Conservation (phyloP, 106 monocot species). For the Allium fistulosum region DNA sequence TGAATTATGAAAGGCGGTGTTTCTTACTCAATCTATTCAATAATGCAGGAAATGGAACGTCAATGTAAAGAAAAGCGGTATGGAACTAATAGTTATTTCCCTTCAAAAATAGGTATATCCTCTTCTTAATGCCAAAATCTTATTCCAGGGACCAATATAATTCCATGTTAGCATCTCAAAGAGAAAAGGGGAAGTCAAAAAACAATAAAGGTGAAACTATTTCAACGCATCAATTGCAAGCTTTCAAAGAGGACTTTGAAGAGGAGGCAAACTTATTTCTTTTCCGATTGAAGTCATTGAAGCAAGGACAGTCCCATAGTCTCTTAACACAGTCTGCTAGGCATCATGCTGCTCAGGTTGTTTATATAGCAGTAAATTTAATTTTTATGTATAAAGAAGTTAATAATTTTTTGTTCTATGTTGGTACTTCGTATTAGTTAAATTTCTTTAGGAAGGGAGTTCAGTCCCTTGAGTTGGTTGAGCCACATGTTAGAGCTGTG, state of each 20-base stretch:
- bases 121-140: constrained; percentile 10
- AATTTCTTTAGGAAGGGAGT: constrained; percentile 80
- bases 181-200: constrained; percentile 59
- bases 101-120: background rate
- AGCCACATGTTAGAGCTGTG: constrained; percentile 56
- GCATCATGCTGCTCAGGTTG: constrained; percentile 94
- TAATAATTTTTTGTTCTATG: constrained; percentile 5
- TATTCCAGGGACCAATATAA: constrained; percentile 57
- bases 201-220: constrained; percentile 44
- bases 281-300: constrained; percentile 87
- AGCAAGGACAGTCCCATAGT: constrained; percentile 91
- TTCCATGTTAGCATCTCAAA: constrained; percentile 53
- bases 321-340: constrained; percentile 86
- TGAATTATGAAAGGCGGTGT: background rate
- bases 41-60: constrained; percentile 78
- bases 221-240: constrained; percentile 60
- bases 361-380: constrained; percentile 6
- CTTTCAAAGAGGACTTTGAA: constrained; percentile 73
- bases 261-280: constrained; percentile 84
- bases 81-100: background rate
- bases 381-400: background rate
- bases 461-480: constrained; percentile 59
- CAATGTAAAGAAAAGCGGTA: constrained; percentile 88
- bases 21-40: background rate
- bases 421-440: constrained; percentile 23